These are phyloP conservation scores for Dryadomyces quercus-mongolicae DNA, from an alignment of 2,329 filamentous ascomycete genomes.

Conservation along the genomic window DNA sequence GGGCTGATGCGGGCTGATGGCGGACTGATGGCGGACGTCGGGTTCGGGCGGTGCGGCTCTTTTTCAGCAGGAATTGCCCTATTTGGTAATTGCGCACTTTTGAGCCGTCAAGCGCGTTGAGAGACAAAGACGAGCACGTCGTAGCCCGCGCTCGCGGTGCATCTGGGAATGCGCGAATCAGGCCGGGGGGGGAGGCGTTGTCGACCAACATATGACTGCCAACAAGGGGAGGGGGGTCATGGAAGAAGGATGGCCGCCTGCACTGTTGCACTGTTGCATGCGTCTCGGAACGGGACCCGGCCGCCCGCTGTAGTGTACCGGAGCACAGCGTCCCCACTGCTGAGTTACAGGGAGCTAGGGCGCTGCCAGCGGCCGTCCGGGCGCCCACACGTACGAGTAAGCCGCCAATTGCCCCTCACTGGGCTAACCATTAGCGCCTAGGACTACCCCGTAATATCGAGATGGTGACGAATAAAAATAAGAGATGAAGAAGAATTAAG, in stretches of 20 bases:
- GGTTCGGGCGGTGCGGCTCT: neutral
- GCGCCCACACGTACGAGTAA: too few relatives aligned
- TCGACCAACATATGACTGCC: too few relatives aligned
- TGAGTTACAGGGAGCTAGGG: neutral
- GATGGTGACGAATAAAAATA: neutral
- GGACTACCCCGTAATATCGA: neutral
- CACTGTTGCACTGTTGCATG: neutral
- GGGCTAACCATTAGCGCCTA: too few relatives aligned
- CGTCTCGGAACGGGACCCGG: neutral
- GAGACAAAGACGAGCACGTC: too few relatives aligned
- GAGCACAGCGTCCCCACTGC: neutral
- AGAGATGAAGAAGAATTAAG: too few relatives aligned
- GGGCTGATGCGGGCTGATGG: too few relatives aligned
- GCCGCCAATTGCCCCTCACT: too few relatives aligned
- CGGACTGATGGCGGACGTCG: neutral
- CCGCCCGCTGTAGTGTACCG: neutral
- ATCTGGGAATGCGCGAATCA: neutral
- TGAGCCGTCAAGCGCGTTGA: too few relatives aligned
- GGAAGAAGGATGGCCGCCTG: neutral
- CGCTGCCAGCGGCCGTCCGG: neutral
- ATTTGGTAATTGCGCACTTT: neutral
- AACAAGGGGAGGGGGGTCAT: neutral
- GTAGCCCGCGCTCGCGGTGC: too few relatives aligned
- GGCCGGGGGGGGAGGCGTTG: too few relatives aligned
- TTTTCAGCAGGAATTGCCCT: neutral